phyloP scores from a whole-genome alignment of 495 filamentous ascomycete genomes.

The Letharia columbiana region DNA sequence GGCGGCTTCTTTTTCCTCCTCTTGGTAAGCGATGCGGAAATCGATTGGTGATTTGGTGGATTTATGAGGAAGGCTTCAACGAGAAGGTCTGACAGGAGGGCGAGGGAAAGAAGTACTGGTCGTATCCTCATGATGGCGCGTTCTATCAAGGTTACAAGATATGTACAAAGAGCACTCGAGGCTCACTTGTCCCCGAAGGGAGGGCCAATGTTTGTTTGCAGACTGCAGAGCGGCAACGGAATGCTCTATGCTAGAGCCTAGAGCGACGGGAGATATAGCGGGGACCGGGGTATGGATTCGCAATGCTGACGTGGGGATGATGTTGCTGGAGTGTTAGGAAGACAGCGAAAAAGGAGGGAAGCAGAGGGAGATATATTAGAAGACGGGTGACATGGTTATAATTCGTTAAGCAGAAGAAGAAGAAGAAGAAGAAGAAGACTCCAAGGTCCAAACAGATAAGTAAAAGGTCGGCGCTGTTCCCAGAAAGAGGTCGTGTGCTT shows the following conservation, averaged over 20 bases:
- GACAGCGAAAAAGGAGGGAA: neutral
- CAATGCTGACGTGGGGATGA: neutral
- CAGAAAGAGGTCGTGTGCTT: slow-evolving; percentile 18
- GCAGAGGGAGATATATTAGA: neutral
- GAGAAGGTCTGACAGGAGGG: slow-evolving; percentile 15
- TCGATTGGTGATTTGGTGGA: slow-evolving; percentile 1
- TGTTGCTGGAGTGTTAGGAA: neutral
- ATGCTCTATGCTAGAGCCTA: neutral
- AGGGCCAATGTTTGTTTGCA: neutral
- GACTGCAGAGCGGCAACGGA: neutral
- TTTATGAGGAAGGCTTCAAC: slow-evolving; percentile 21
- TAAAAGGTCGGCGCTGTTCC: neutral
- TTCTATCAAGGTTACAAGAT: neutral
- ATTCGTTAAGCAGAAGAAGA: no score
- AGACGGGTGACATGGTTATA: neutral
- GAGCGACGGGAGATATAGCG: neutral
- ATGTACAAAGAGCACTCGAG: neutral
- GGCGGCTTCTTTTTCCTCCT: slow-evolving; percentile 14
- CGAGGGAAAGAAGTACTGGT: slow-evolving; percentile 12
- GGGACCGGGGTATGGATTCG: neutral
- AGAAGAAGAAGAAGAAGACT: no score
- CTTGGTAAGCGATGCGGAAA: neutral
- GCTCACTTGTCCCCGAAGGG: neutral
- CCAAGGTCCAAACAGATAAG: neutral
- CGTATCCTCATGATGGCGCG: slow-evolving; percentile 13